Evolutionary conservation across 2,329 filamentous ascomycete genomes (phyloP).

Genomic region (Paracoccidioides lutzii): DNA sequence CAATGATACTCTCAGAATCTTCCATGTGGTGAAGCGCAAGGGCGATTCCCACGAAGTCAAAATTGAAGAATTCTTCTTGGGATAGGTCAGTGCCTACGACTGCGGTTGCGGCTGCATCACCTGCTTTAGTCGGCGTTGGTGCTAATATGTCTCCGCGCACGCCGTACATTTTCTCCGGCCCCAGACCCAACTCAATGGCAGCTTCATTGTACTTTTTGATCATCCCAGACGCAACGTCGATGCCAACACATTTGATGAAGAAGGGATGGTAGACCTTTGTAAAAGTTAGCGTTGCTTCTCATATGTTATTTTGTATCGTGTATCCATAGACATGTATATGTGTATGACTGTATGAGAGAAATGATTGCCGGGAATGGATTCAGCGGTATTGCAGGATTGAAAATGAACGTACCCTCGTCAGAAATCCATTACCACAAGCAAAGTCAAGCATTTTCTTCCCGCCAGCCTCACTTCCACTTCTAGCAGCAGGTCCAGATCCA

Average conservation of each 20-base stretch:
- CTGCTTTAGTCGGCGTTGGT: not conserved
- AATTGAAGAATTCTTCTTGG: conserved; percentile 8
- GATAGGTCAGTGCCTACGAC: not conserved
- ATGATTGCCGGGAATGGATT: not conserved
- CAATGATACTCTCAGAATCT: conserved; percentile 5
- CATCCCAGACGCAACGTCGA: conserved; percentile 12
- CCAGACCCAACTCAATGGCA: conserved; percentile 2
- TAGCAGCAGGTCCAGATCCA: not conserved
- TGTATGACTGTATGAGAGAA: not conserved
- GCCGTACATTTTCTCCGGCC: conserved; percentile 8
- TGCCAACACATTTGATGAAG: conserved; percentile 10
- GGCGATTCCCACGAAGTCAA: conserved; percentile 9
- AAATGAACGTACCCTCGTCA: conserved; percentile 6
- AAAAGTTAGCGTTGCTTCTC: not conserved
- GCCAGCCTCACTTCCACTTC: not conserved
- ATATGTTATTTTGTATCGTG: not conserved
- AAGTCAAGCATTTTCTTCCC: conserved; percentile 12
- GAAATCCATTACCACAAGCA: conserved; percentile 11
- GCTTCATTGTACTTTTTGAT: conserved; percentile 8
- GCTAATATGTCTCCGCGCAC: conserved; percentile 7
- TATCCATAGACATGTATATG: not conserved
- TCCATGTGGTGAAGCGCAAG: conserved; percentile 11
- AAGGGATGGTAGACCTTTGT: conserved; percentile 7
- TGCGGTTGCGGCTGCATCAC: not conserved
- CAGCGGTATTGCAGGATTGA: not conserved